Base-by-base conservation (phyloP, 768 basidiomycete genomes). In the Leucogyrophana mollusca region DNA sequence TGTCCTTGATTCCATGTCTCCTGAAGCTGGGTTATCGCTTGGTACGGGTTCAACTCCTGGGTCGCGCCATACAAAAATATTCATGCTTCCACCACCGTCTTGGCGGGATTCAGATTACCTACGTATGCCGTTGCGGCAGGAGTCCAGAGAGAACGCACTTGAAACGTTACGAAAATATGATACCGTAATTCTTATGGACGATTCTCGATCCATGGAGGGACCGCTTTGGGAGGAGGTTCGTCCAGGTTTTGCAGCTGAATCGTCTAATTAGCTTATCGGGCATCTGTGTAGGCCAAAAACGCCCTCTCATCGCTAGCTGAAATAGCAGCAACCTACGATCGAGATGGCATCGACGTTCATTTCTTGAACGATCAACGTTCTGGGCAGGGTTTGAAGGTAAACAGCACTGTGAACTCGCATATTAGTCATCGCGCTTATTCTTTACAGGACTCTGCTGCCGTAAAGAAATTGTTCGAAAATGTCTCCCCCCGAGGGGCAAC, bases 341-440 rank as follows among this genome's bases (percentile, higher is more conserved):
- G 56, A 4, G 73, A 79, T 51, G 80, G 80, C 1, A 73, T 82
- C 39, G 80, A 81, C 48, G 61, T 81, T 3, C 59, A 73, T 53
- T 82, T 82, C 61, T 46, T 82, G 37, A 80, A 80, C 51, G 54
- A 61, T 44, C 45, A 44, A 34, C 51, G 50, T 39, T 54, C 60
- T 14, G 66, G 67, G 1, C 39, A 42, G n/a, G 67, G 69, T 47
- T 40, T 76, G 47, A 69, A 63, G 61, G 74, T 71, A 45, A 16
- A 50, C 9, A 27, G 21, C 16, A 30, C 36, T 34, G 23, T 18
- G 17, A 4, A n/a, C n/a, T 30, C 13, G 6, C 10, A 17, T 35
- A 4, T 36, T 23, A 7, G 9, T 7, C 13, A 13, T 6, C 18
- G 4, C 11, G 21, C n/a, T 23, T 7, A 11, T 24, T 39, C 24